phyloP scores from a whole-genome alignment of 78 protist genomes.

The Corallochytrium limacisporum region DNA sequence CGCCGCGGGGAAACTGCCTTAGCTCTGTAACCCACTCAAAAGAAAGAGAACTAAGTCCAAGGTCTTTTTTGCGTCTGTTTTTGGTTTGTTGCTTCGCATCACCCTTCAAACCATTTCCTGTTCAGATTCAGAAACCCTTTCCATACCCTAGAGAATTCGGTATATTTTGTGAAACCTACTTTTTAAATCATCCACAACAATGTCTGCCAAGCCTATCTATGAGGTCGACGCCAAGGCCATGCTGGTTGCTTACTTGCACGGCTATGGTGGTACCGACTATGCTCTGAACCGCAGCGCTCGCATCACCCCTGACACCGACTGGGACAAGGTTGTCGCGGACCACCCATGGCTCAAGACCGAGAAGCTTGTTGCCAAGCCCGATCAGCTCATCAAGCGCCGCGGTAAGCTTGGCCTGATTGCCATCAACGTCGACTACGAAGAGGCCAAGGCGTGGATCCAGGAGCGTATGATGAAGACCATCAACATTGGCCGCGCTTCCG shows the following conservation, averaged over 20 bases:
- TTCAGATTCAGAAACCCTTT: neutral
- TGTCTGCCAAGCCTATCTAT: constrained; percentile 37
- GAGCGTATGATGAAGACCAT: constrained; percentile 7
- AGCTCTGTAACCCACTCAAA: no score
- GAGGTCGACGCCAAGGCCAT: constrained; percentile 39
- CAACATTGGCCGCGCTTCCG: neutral
- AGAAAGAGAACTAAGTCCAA: no score
- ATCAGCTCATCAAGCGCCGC: constrained; percentile 54
- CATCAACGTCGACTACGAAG: constrained; percentile 32
- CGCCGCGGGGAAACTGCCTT: no score
- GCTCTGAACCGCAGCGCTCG: neutral
- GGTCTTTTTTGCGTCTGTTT: no score
- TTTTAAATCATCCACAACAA: neutral
- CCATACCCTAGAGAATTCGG: no score
- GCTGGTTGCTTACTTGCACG: neutral
- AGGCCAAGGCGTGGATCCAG: constrained; percentile 31
- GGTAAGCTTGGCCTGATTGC: constrained; percentile 55
- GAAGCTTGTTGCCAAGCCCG: constrained; percentile 62
- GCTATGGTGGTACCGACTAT: neutral
- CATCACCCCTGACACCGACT: neutral
- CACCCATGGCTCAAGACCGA: constrained; percentile 30
- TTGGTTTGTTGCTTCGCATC: no score
- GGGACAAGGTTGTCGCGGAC: neutral
- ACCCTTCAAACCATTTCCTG: no score
- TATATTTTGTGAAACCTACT: no score